Conservation (phyloP, 1,139 yeast species). For the Blastobotrys persicus region DNA sequence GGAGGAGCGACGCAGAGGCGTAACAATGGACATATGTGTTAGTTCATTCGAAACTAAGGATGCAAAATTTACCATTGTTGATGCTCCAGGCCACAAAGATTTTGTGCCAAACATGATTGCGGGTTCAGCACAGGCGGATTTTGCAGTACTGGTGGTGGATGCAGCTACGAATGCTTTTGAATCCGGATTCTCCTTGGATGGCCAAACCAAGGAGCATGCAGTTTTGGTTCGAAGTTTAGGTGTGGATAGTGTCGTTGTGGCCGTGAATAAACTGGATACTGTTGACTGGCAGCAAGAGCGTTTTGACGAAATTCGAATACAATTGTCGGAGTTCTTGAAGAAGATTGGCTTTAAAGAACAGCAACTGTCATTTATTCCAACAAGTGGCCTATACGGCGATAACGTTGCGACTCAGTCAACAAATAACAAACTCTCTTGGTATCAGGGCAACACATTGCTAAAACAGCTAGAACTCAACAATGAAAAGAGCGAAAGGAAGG, state of each 20-base stretch:
- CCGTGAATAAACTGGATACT: constrained; percentile 85
- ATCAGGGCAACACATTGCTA: constrained; percentile 62
- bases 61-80: constrained; percentile 79
- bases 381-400: constrained; percentile 80
- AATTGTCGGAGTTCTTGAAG: constrained; percentile 58
- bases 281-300: constrained; percentile 65
- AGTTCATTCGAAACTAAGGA: constrained; percentile 70
- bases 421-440: constrained; percentile 50
- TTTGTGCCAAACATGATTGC: constrained; percentile 99
- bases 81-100: constrained; percentile 98
- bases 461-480: constrained; percentile 44
- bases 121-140: constrained; percentile 83
- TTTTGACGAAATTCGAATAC: constrained; percentile 58
- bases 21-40: constrained; percentile 89
- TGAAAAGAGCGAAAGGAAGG: constrained; percentile 26
- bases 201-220: constrained; percentile 94
- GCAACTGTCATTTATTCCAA: constrained; percentile 69
- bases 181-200: constrained; percentile 79
- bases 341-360: constrained; percentile 53
- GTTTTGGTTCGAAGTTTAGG: constrained; percentile 81
- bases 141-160: constrained; percentile 74
- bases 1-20: constrained; percentile 84
- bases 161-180: constrained; percentile 83
- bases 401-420: constrained; percentile 57
- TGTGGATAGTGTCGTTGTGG: constrained; percentile 69